Evolutionary conservation across 495 filamentous ascomycete genomes (phyloP).

Genomic region (Staphylotrichum longicolle): DNA sequence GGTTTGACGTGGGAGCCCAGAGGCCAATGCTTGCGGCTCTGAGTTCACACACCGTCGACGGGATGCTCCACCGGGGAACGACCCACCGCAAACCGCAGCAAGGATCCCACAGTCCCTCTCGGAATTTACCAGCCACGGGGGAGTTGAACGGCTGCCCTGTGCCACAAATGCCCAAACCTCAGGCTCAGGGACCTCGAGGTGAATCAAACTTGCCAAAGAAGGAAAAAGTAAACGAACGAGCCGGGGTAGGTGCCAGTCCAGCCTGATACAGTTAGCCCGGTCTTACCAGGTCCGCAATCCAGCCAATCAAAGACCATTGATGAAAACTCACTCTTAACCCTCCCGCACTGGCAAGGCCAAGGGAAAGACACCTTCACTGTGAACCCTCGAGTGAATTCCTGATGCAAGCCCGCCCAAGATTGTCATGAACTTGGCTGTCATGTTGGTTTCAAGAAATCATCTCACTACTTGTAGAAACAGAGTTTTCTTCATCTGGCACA

Average conservation of each 20-base stretch:
- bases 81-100: background rate
- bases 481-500: too few species aligned
- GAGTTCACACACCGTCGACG: background rate
- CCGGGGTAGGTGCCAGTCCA: background rate
- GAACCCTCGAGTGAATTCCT: too few species aligned
- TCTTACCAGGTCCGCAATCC: too few species aligned
- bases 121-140: conserved; percentile 3
- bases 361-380: background rate
- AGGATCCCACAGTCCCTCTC: background rate
- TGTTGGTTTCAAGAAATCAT: too few species aligned
- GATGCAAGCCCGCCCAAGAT: too few species aligned
- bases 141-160: background rate
- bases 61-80: background rate
- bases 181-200: background rate
- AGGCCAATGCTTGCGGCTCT: conserved; percentile 13
- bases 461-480: too few species aligned
- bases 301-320: background rate
- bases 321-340: background rate
- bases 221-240: conserved; percentile 19
- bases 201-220: conserved; percentile 6
- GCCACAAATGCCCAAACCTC: background rate
- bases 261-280: background rate
- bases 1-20: conserved; percentile 18
- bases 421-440: too few species aligned
- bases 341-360: background rate